Evolutionary conservation across 2,329 filamentous ascomycete species (phyloP).

Genomic region (Neonectria sp.): DNA sequence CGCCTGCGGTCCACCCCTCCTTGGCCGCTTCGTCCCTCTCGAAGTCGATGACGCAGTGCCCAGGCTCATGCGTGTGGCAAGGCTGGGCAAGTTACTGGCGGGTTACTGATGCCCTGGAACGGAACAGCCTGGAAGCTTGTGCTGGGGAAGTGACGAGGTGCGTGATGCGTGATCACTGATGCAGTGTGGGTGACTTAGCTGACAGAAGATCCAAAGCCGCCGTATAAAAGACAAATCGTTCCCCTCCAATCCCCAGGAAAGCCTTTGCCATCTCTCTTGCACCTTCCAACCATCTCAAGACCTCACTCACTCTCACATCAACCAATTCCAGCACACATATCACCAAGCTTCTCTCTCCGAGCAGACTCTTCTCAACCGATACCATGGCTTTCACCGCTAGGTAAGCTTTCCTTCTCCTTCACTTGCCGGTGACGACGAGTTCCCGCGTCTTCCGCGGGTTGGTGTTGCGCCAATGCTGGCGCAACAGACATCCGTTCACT

Average conservation of each 20-base stretch:
- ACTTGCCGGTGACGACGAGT: conserved; percentile 29
- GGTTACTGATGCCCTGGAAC: conserved; percentile 37
- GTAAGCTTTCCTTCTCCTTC: conserved; percentile 55
- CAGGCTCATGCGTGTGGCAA: conserved; percentile 37
- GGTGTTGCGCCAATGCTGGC: conserved; percentile 13
- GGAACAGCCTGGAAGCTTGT: conserved; percentile 35
- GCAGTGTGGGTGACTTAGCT: conserved; percentile 32
- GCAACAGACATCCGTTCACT: background rate
- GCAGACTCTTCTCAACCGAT: conserved; percentile 44
- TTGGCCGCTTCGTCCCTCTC: background rate
- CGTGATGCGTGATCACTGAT: conserved; percentile 21
- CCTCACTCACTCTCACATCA: conserved; percentile 13
- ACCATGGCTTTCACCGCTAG: conserved; percentile 73
- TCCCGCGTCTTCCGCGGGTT: conserved; percentile 40
- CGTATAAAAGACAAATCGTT: conserved; percentile 44
- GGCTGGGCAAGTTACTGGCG: conserved; percentile 30
- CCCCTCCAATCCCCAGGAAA: conserved; percentile 29
- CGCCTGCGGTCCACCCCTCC: conserved; percentile 2
- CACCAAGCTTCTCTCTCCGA: conserved; percentile 28
- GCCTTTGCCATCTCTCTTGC: conserved; percentile 6
- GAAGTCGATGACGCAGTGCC: conserved; percentile 54
- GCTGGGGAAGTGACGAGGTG: conserved; percentile 28
- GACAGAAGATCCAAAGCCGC: conserved; percentile 30
- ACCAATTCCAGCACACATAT: conserved; percentile 19
- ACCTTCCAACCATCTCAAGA: conserved; percentile 16